These are phyloP conservation scores for Thuidium tamariscinum DNA, from an alignment of 225 moss, liverwort and hornwort species.

Conservation along the genomic window DNA sequence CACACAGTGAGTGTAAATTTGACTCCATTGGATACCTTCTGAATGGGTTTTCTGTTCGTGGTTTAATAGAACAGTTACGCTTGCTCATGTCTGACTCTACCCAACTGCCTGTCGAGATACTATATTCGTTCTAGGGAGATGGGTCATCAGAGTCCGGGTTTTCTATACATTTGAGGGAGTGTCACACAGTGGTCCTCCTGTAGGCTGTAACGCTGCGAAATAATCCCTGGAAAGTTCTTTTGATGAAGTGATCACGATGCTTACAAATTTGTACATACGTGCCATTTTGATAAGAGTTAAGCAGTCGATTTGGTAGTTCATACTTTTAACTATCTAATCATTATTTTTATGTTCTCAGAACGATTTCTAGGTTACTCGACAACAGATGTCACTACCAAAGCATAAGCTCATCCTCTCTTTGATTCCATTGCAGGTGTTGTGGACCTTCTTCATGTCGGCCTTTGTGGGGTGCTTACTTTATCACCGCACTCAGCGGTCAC, in stretches of 20 bases:
- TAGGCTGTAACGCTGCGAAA: not conserved
- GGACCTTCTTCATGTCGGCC: conserved; percentile 81
- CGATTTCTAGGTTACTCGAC: not conserved
- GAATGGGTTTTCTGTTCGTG: not conserved
- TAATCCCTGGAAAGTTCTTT: not conserved
- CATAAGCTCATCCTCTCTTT: not conserved
- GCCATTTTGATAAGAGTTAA: not conserved
- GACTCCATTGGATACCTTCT: not conserved
- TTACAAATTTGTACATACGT: not conserved
- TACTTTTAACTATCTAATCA: not conserved
- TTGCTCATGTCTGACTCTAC: not conserved
- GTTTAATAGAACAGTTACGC: not conserved
- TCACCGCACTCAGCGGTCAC: conserved; percentile 59
- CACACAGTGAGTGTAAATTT: conserved; percentile 46
- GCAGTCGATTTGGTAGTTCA: not conserved
- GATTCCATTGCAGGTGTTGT: conserved; percentile 54
- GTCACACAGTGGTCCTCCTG: not conserved
- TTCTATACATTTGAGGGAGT: not conserved
- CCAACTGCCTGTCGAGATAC: not conserved
- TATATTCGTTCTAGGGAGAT: not conserved
- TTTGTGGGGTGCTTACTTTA: conserved; percentile 74
- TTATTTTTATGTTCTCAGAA: not conserved
- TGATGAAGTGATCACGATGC: not conserved
- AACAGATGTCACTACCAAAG: not conserved
- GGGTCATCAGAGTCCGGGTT: not conserved